Conservation (phyloP, 768 basidiomycete genomes). For the Omphalotus guepiniiformis region DNA sequence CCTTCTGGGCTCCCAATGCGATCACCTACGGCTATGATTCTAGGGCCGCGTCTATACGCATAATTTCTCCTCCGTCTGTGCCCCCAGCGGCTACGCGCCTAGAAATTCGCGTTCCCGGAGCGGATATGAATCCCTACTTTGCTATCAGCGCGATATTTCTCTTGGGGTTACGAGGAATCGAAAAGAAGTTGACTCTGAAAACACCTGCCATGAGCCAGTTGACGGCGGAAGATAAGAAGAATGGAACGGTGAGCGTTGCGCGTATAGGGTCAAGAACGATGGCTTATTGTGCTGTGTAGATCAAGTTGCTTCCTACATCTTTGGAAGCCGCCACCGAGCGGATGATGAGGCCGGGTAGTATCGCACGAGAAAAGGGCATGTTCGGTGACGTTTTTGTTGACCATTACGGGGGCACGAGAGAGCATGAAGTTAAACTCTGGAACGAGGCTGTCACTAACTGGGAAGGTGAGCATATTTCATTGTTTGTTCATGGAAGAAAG, state of each 20-base stretch:
- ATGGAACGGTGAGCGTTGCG: slow-evolving; percentile 42
- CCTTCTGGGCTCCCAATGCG: slow-evolving; percentile 92
- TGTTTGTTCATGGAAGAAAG: neutral
- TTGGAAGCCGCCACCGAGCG: slow-evolving; percentile 73
- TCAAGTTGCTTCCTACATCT: slow-evolving; percentile 73
- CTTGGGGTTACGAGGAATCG: slow-evolving; percentile 84
- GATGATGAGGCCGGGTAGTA: slow-evolving; percentile 75
- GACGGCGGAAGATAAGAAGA: slow-evolving; percentile 50
- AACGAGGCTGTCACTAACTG: slow-evolving; percentile 89
- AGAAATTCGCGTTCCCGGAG: slow-evolving; percentile 93
- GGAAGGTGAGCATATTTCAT: slow-evolving; percentile 64
- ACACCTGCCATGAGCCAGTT: slow-evolving; percentile 66
- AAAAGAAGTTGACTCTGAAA: slow-evolving; percentile 63
- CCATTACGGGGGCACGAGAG: slow-evolving; percentile 92
- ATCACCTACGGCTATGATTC: slow-evolving; percentile 96
- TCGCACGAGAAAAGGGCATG: slow-evolving; percentile 71
- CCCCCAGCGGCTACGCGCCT: slow-evolving; percentile 79
- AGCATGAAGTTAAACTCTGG: slow-evolving; percentile 85
- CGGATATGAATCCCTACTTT: slow-evolving; percentile 95
- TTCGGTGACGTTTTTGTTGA: slow-evolving; percentile 91
- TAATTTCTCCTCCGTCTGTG: slow-evolving; percentile 90
- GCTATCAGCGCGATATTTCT: slow-evolving; percentile 84
- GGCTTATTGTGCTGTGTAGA: slow-evolving; percentile 32
- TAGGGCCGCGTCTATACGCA: slow-evolving; percentile 85
- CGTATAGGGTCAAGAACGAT: neutral